Evolutionary conservation across 2,329 filamentous ascomycete species (phyloP).

Genomic region (Myotisia sp.): DNA sequence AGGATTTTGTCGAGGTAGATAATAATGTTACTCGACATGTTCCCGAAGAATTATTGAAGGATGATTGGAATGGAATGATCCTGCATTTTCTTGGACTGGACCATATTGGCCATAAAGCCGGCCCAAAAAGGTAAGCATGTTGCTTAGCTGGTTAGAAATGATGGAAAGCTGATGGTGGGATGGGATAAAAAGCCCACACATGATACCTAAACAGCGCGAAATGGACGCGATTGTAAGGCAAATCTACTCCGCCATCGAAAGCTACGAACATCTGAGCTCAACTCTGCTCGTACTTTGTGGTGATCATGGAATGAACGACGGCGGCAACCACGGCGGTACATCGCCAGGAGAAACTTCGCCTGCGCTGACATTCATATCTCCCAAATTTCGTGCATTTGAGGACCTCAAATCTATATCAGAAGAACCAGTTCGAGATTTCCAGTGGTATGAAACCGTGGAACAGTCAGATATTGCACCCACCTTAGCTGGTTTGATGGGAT

Average conservation of each 20-base stretch:
- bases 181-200: slow-evolving; percentile 51
- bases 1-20: slow-evolving; percentile 98
- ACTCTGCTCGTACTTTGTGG: slow-evolving; percentile 77
- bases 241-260: slow-evolving; percentile 64
- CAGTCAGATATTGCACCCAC: slow-evolving; percentile 92
- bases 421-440: slow-evolving; percentile 52
- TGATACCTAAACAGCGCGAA: slow-evolving; percentile 83
- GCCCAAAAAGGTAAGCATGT: slow-evolving; percentile 54
- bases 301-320: slow-evolving; percentile 99
- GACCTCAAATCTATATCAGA: slow-evolving; percentile 38
- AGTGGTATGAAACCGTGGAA: slow-evolving; percentile 73
- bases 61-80: slow-evolving; percentile 87
- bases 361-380: slow-evolving; percentile 79
- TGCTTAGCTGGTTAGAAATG: not conserved
- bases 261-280: slow-evolving; percentile 54
- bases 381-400: slow-evolving; percentile 53
- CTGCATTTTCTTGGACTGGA: slow-evolving; percentile 92
- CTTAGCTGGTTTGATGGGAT: slow-evolving; percentile 68
- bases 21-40: slow-evolving; percentile 92
- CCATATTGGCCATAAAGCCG: slow-evolving; percentile 94
- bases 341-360: slow-evolving; percentile 88
- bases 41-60: slow-evolving; percentile 53
- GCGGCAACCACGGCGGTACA: slow-evolving; percentile 89
- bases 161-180: slow-evolving; percentile 11
- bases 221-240: slow-evolving; percentile 73